Base-by-base conservation (phyloP, 257 asterid species). In the Galeopsis tetrahit region DNA sequence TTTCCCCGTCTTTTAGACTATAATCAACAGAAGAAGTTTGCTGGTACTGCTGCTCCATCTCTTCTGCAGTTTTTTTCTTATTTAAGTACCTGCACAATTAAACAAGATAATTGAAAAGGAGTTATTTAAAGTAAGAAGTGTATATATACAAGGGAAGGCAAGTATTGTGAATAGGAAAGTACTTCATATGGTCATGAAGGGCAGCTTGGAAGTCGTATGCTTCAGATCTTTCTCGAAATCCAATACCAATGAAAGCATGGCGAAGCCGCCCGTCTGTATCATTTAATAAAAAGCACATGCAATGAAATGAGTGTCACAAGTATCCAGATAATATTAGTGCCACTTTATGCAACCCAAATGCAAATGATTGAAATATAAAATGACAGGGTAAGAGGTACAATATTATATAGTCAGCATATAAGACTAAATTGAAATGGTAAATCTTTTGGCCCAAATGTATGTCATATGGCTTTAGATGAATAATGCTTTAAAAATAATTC, bases 121-220 rank as follows among this genome's bases (percentile, higher is more conserved):
- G 57, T 55, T 17, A 7, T 34, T 7, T 13, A 13, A 55, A 28
- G 21, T 17, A 17, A 7, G 8, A n/a, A 5, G 28, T 21, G 28
- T 39, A 4, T 39, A 63, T 7, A 14, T 38, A 36, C 9, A 66
- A 67, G 11, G 10, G 36, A 51, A 46, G 10, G 58, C 3, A 36
- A 53, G 53, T 51, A 73, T 61, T 64, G 40, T 55, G 70, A 57
- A 72, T 43, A 3, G 52, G 71, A 60, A 76, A 76, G 51, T 89
- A 95, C 99, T 92, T 95, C 97, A 87, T 92, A 82, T 95, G 99
- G 78, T 95, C 99, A 78, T 92, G 97, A 48, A 95, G 92, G 60
- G 96, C 98, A 78, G 97, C 99, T 86, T 95, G 97, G 87, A 95
- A 95, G 76, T 92, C 98, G 79, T 95, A 95, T 44, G 99, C 96